Base-by-base conservation (phyloP, 2,329 filamentous ascomycete genomes). In the Penicillium hordei region DNA sequence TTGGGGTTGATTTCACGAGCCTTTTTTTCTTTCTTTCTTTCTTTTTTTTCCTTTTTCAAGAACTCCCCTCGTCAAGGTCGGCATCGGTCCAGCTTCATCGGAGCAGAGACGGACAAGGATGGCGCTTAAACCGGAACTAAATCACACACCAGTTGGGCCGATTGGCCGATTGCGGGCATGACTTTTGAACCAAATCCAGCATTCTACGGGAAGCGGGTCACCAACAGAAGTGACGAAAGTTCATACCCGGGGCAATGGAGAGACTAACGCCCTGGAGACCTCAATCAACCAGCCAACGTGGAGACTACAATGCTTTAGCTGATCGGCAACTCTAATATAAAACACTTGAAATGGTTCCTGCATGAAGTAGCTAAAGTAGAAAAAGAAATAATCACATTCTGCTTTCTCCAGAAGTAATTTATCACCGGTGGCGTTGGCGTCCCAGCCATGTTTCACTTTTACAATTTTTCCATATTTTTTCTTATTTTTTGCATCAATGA, bases 361-460 rank as follows among this genome's bases (percentile, higher is more conserved):
- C 60, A 63, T 61, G 53, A 53, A 58, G 48, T 58, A 21, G 42
- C 21, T 43, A 27, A 46, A 19, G 46, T 43, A n/a, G 17, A 29
- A 54, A n/a, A 45, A 29, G 23, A 29, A 25, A 33, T 25, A 21
- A 36, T 19, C 19, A 50, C 6, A 23, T 43, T 56, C 33, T 42
- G 23, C 15, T 27, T 51, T 43, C 39, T 48, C 43, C 42, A 29
- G 49, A 42, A 48, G 19, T 51, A 45, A 56, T 43, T 52, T 52
- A 54, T 59, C 40, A 21, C 42, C 45, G 56, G 55, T 60, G 59
- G 56, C 38, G 59, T 48, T 17, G 44, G 48, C 54, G 59, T 64
- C 57, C 40, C 59, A 63, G 59, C 58, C 64, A 68, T 65, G 68
- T 71, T 70, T 71, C 68, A 71, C 60, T 55, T 59, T 15, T 52